Evolutionary conservation across 345 rosid genomes (phyloP).

Genomic region (Pistacia vera): DNA sequence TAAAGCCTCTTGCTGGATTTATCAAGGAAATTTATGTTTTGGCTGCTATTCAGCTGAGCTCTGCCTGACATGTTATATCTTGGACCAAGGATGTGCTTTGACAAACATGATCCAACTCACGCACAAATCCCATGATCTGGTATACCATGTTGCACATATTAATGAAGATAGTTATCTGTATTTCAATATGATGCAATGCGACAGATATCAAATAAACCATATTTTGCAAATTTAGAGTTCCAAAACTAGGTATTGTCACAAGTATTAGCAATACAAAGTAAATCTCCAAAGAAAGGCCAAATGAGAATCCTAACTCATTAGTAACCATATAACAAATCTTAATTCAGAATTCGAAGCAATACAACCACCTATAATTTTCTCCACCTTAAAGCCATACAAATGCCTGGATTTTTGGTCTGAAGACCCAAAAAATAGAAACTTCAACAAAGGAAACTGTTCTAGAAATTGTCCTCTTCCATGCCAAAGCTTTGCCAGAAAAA

Average conservation of each 20-base stretch:
- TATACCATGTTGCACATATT: not conserved
- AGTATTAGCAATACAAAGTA: not conserved
- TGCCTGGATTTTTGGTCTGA: not conserved
- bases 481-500: not conserved
- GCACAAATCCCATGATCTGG: not conserved
- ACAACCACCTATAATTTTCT: not conserved
- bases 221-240: not conserved
- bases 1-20: no score
- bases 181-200: not conserved
- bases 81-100: not conserved
- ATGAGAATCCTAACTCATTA: not conserved
- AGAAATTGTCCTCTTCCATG: not conserved
- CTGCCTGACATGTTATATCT: not conserved
- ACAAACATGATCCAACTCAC: not conserved
- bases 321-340: not conserved
- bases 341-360: not conserved
- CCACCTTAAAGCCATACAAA: not conserved
- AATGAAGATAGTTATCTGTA: not conserved
- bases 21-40: not conserved
- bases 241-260: not conserved
- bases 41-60: not conserved
- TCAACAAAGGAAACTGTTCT: not conserved
- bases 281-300: no score
- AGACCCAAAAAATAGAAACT: not conserved
- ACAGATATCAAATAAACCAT: no score